Percentiles rank a stretch among this genome's conserved stretches.
These are phyloP conservation scores for Musa schizocarpa DNA, from an alignment of 176 grass and related monocot species.

Conservation along the genomic window DNA sequence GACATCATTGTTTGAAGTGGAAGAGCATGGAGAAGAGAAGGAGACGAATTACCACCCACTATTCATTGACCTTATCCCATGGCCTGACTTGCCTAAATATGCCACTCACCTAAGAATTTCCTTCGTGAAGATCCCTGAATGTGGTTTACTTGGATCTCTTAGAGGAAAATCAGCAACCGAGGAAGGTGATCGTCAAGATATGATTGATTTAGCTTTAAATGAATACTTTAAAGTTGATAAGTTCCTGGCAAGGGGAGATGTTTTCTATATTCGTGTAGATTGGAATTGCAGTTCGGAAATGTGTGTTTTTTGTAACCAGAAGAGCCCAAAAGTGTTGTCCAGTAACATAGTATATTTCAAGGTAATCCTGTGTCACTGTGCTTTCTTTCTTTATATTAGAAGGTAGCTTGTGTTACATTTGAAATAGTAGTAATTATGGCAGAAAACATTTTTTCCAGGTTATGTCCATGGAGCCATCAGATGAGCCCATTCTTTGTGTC, in stretches of 20 bases:
- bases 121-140: conserved; percentile 84
- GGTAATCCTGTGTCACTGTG: conserved; percentile 28
- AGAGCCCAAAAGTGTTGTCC: conserved; percentile 28
- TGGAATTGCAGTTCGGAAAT: conserved; percentile 56
- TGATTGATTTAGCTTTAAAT: conserved; percentile 69
- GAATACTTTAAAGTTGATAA: conserved; percentile 75
- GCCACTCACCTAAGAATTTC: conserved; percentile 74
- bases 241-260: conserved; percentile 72
- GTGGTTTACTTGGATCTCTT: conserved; percentile 71
- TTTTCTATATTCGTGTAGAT: conserved; percentile 56
- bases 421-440: background rate
- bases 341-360: conserved; percentile 57
- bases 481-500: conserved; percentile 55
- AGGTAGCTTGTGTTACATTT: background rate
- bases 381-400: background rate
- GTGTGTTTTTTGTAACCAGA: conserved; percentile 53
- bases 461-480: conserved; percentile 65
- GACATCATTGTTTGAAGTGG: conserved; percentile 37
- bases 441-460: conserved; percentile 31
- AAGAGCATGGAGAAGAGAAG: conserved; percentile 11
- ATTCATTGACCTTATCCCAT: conserved; percentile 65
- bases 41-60: conserved; percentile 29
- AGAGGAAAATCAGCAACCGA: conserved; percentile 47
- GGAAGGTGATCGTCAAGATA: conserved; percentile 67
- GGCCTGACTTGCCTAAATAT: conserved; percentile 55